These are phyloP conservation scores for Ministeria vibrans DNA, from an alignment of 78 protist genomes.

Conservation along the genomic window DNA sequence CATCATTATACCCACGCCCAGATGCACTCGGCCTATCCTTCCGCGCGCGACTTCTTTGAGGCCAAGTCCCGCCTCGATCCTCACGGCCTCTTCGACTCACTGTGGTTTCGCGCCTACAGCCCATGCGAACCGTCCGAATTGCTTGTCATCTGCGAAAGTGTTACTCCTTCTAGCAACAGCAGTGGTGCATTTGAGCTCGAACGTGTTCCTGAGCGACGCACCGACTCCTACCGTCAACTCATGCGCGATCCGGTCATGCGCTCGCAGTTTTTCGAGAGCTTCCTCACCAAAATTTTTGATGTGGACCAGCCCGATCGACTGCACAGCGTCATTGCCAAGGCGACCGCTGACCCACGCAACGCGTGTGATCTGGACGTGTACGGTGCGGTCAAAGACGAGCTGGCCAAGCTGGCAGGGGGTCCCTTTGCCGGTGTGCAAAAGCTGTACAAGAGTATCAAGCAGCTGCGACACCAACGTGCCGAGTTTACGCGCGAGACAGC, in stretches of 20 bases:
- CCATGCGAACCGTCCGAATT: not conserved
- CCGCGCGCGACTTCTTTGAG: not conserved
- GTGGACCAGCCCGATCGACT: not conserved
- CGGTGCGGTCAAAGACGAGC: not conserved
- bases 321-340: not conserved
- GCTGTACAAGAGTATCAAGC: not conserved
- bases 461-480: conserved; percentile 16
- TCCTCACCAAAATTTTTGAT: not conserved
- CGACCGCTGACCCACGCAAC: conserved; percentile 7
- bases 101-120: conserved; percentile 35
- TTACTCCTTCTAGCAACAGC: not conserved
- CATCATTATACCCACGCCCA: conserved; percentile 32
- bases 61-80: conserved; percentile 23
- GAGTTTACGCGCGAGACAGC: conserved; percentile 22
- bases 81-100: not conserved
- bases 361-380: conserved; percentile 19
- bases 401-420: not conserved
- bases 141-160: not conserved
- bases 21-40: conserved; percentile 19
- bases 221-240: not conserved
- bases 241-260: not conserved
- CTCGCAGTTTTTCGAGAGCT: not conserved
- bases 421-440: not conserved
- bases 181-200: not conserved
- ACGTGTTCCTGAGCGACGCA: not conserved